Evolutionary conservation across 2,329 filamentous ascomycete species (phyloP).

Genomic region (Aspergillus fumigatus): DNA sequence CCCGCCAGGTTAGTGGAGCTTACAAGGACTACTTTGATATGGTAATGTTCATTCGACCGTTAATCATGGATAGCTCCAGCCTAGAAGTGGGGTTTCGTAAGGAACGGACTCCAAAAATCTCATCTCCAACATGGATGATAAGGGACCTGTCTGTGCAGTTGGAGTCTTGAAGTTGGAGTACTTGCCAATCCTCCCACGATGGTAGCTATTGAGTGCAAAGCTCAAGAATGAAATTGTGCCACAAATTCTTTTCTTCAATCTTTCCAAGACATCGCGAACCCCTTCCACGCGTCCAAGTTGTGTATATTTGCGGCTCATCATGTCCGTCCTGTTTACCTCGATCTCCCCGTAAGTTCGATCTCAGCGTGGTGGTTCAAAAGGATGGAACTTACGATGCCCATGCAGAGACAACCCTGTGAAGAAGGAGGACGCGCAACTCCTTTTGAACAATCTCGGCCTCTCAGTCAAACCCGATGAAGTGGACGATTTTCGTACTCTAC

Average conservation of each 20-base stretch:
- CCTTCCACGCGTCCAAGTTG: background rate
- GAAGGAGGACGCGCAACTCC: slow-evolving; percentile 35
- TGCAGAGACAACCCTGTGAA: slow-evolving; percentile 38
- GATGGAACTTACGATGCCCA: background rate
- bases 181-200: background rate
- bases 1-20: background rate
- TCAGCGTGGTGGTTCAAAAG: background rate
- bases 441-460: slow-evolving; percentile 36
- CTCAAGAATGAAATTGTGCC: background rate
- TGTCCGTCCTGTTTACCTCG: slow-evolving; percentile 28
- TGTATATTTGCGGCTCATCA: slow-evolving; percentile 1
- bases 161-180: background rate
- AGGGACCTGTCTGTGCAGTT: slow-evolving; percentile 5
- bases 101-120: background rate
- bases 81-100: background rate
- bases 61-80: background rate
- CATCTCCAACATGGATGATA: background rate
- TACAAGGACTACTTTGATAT: background rate
- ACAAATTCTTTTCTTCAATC: background rate
- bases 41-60: background rate
- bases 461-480: slow-evolving; percentile 35
- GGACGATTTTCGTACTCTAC: slow-evolving; percentile 45
- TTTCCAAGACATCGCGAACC: background rate
- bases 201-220: background rate
- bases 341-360: slow-evolving; percentile 20